Percentiles rank a stretch among this genome's conserved stretches.
Conservation (phyloP, 176 grass and related monocot species). For the Zea luxurians region DNA sequence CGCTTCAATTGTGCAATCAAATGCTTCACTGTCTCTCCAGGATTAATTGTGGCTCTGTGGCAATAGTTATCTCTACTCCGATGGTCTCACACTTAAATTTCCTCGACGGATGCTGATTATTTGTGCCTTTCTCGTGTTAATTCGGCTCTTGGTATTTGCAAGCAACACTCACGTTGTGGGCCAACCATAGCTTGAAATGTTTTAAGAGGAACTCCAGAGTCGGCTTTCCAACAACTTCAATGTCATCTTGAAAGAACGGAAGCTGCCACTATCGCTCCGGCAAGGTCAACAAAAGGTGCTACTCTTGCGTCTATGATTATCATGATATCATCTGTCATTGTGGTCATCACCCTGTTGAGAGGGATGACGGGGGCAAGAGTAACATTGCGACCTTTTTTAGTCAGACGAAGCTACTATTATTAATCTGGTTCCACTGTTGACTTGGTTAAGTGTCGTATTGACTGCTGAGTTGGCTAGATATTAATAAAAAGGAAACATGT, state of each 20-base stretch:
- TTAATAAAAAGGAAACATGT: neutral
- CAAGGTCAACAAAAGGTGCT: constrained; percentile 81
- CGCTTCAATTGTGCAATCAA: neutral
- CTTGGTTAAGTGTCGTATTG: neutral
- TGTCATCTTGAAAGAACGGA: constrained; percentile 79
- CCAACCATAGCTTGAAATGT: constrained; percentile 80
- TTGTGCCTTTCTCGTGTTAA: neutral
- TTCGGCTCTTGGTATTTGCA: constrained; percentile 36
- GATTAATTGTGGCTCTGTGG: neutral
- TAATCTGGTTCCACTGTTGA: neutral
- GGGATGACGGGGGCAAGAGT: neutral
- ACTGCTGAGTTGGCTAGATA: neutral
- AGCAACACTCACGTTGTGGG: constrained; percentile 85
- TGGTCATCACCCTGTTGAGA: neutral
- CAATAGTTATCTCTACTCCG: neutral
- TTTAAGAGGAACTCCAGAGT: constrained; percentile 61
- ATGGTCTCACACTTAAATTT: neutral
- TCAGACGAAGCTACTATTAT: too few species aligned
- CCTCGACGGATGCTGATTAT: neutral
- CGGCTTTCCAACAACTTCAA: constrained; percentile 75
- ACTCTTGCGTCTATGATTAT: neutral
- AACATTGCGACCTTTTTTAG: neutral
- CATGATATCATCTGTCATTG: neutral
- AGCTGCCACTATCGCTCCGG: constrained; percentile 71
- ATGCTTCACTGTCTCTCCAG: neutral